Percentiles rank a stretch among this genome's conserved stretches.
phyloP scores from a whole-genome alignment of 805 yeast genomes.

The Lipomyces starkeyi region DNA sequence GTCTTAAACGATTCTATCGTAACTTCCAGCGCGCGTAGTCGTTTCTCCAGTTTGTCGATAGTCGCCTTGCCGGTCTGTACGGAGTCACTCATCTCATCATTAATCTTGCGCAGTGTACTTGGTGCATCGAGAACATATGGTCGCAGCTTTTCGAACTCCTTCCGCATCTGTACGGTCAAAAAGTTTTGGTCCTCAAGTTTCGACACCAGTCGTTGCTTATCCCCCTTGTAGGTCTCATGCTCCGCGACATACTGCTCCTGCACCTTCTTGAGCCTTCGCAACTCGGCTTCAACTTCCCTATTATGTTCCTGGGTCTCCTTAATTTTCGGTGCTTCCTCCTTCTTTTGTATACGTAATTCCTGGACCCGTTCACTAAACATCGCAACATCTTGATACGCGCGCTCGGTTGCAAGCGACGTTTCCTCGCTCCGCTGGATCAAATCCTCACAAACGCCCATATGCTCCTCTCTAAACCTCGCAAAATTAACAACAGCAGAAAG shows the following conservation, averaged over 20 bases:
- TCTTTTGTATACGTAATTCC: constrained; percentile 37
- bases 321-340: constrained; percentile 39
- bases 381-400: constrained; percentile 25
- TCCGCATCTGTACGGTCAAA: constrained; percentile 59
- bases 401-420: constrained; percentile 30
- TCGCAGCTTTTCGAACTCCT: constrained; percentile 64
- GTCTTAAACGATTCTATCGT: constrained; percentile 65
- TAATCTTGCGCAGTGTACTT: constrained; percentile 57
- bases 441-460: constrained; percentile 70
- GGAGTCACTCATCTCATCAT: constrained; percentile 57
- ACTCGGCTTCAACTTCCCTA: constrained; percentile 62
- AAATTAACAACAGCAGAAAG: constrained; percentile 84
- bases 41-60: constrained; percentile 53
- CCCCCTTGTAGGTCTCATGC: constrained; percentile 66
- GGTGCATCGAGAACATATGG: constrained; percentile 68
- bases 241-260: constrained; percentile 69
- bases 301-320: constrained; percentile 57
- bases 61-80: constrained; percentile 51
- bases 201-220: constrained; percentile 62
- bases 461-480: constrained; percentile 82
- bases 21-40: constrained; percentile 57
- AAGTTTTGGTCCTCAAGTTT: constrained; percentile 67
- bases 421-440: constrained; percentile 54
- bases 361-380: constrained; percentile 28
- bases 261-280: constrained; percentile 62